A percentile compares a stretch with the other conserved stretches of the same genome.
phyloP scores from a whole-genome alignment of 345 rosid genomes.

The Eucalyptus pauciflora region DNA sequence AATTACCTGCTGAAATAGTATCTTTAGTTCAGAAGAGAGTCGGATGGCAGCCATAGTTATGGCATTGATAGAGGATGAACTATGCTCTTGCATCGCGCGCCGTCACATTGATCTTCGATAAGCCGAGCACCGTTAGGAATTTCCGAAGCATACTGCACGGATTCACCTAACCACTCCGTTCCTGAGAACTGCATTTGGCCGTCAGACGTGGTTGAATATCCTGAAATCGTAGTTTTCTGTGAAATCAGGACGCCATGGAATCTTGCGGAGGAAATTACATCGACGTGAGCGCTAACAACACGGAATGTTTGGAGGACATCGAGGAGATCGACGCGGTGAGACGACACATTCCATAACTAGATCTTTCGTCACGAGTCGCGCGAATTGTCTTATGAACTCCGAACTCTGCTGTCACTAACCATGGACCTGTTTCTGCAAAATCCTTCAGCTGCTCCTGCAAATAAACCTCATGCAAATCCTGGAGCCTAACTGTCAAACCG shows the following conservation, averaged over 20 bases:
- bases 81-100: background rate
- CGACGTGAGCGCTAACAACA: slow-evolving; percentile 5
- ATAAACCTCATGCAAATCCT: slow-evolving; percentile 16
- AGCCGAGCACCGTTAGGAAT: background rate
- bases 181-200: background rate
- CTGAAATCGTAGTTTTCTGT: background rate
- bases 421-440: background rate
- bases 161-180: background rate
- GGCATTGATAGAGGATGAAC: background rate
- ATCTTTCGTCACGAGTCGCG: background rate
- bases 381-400: background rate
- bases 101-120: background rate
- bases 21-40: background rate
- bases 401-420: background rate
- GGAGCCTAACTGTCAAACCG: slow-evolving; percentile 15
- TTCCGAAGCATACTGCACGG: background rate
- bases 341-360: background rate
- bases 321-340: slow-evolving; percentile 8
- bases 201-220: background rate
- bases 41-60: background rate
- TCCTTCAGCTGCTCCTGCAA: slow-evolving; percentile 6
- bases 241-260: background rate
- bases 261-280: slow-evolving; percentile 12
- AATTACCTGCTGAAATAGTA: background rate
- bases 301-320: slow-evolving; percentile 2